phyloP scores from a whole-genome alignment of 768 basidiomycete genomes.

The Collybia mongolica region DNA sequence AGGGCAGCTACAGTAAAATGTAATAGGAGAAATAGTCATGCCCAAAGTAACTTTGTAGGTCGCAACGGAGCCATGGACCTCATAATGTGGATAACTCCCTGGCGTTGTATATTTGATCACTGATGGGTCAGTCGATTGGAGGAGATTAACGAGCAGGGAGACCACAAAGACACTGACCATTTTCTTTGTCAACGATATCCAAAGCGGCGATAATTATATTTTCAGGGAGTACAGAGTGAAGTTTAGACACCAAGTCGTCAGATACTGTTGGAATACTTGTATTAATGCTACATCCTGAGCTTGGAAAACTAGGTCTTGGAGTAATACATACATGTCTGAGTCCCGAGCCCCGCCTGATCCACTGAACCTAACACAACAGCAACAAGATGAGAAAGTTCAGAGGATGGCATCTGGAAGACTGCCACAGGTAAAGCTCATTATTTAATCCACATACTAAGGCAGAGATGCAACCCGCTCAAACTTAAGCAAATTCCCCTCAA shows the following conservation, averaged over 20 bases:
- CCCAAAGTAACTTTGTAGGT: slow-evolving; percentile 59
- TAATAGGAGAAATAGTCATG: slow-evolving; percentile 32
- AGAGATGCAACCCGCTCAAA: too few species aligned
- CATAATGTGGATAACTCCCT: slow-evolving; percentile 60
- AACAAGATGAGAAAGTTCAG: slow-evolving; percentile 17
- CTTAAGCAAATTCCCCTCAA: too few species aligned
- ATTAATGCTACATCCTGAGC: too few species aligned
- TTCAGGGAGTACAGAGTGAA: slow-evolving; percentile 62
- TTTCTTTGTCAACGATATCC: slow-evolving; percentile 72
- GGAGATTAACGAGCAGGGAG: background rate
- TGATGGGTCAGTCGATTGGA: slow-evolving; percentile 18
- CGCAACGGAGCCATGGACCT: slow-evolving; percentile 66
- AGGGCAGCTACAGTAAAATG: slow-evolving; percentile 73
- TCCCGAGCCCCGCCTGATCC: slow-evolving; percentile 2
- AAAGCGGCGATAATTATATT: slow-evolving; percentile 65
- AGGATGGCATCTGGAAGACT: slow-evolving; percentile 24
- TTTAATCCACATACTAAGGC: too few species aligned
- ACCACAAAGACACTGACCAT: slow-evolving; percentile 40
- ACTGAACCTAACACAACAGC: slow-evolving; percentile 31
- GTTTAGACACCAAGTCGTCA: slow-evolving; percentile 54
- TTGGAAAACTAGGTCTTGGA: background rate
- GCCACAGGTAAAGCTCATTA: too few species aligned
- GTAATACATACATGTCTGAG: slow-evolving; percentile 27
- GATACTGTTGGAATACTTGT: slow-evolving; percentile 25
- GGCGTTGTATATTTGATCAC: slow-evolving; percentile 61